Base-by-base conservation (phyloP, 257 asterid genomes). In the Salvia miltiorrhiza region DNA sequence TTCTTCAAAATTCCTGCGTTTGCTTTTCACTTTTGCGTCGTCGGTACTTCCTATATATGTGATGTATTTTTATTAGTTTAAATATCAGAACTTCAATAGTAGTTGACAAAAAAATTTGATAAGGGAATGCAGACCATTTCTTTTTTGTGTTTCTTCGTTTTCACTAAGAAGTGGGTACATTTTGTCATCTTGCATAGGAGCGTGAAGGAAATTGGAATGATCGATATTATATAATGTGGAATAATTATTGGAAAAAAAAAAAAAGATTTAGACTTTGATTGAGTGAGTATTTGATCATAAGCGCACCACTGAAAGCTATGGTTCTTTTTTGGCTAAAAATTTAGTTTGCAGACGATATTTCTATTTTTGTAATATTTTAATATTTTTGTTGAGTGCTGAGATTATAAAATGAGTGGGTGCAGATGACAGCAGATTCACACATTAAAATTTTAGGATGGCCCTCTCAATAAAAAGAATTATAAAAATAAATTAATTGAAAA, bases 271-370 rank as follows among this genome's bases (percentile, higher is more conserved):
- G 30, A 11, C 26, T 60, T 39, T 65, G 37, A 73, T 70, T 65
- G 72, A 78, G 71, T 65, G 77, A 26, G 32, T 72, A 26, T 40
- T 55, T 79, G 78, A 65, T 53, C 53, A 75, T 66, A 60, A 60
- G 56, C 73, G 70, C 76, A 63, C 20, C 53, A 53, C 8, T 21
- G 3, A 70, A 13, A 48, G 44, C 16, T 33, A 4, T 21, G 58
- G 33, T 52, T 21, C 16, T 21, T 52, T 5, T 43, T n/a, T n/a
- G 48, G 48, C 5, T 13, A 3, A 43, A 30, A 43, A 17, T 17
- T 43, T 43, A 12, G 4, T 43, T 43, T 43, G 48, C 35, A 2
- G 35, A 30, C 35, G 35, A 37, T 37, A 37, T 8, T 37, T 37
- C 12, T 37, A 37, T 37, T 37, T 35, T 9, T 37, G 11, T 37